Percentiles rank a stretch among this genome's conserved stretches.
Evolutionary conservation across 495 filamentous ascomycete species (phyloP).

Genomic region (Xylaria grammica): DNA sequence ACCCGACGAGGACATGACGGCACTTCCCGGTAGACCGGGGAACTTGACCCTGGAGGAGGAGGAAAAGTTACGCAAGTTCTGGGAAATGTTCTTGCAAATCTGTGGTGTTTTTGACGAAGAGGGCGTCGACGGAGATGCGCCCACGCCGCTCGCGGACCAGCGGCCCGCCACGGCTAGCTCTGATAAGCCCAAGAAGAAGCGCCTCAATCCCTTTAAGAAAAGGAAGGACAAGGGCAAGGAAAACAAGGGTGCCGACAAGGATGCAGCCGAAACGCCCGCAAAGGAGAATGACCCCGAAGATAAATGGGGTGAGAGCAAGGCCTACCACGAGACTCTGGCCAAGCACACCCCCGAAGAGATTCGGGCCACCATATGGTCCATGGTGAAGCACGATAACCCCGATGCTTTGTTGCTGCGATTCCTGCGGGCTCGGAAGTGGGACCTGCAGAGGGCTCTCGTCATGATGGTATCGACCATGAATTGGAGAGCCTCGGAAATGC

Average conservation of each 20-base stretch:
- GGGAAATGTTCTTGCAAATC: conserved; percentile 76
- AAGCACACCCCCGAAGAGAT: conserved; percentile 78
- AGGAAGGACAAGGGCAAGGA: conserved; percentile 45
- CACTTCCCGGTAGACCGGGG: conserved; percentile 77
- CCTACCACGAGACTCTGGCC: conserved; percentile 79
- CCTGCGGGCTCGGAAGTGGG: conserved; percentile 93
- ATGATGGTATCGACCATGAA: conserved; percentile 95
- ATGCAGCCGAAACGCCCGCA: conserved; percentile 39
- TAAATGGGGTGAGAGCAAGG: conserved; percentile 90
- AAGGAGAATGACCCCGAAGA: conserved; percentile 71
- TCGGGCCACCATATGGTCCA: conserved; percentile 84
- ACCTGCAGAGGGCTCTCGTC: conserved; percentile 87
- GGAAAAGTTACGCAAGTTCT: conserved; percentile 85
- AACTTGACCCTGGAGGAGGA: conserved; percentile 90
- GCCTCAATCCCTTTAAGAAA: conserved; percentile 67
- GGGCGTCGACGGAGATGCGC: conserved; percentile 30
- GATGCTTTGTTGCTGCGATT: conserved; percentile 88
- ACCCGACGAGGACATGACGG: conserved; percentile 41
- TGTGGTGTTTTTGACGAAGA: conserved; percentile 67
- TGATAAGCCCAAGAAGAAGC: conserved; percentile 71
- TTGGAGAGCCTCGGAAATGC: conserved; percentile 81
- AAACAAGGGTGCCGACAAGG: conserved; percentile 59
- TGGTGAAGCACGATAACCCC: conserved; percentile 95
- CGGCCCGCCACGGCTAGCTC: conserved; percentile 33
- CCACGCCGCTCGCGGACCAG: conserved; percentile 30